Evolutionary conservation across 441 rosid genomes (phyloP).

Genomic region (Omphalea diandra): DNA sequence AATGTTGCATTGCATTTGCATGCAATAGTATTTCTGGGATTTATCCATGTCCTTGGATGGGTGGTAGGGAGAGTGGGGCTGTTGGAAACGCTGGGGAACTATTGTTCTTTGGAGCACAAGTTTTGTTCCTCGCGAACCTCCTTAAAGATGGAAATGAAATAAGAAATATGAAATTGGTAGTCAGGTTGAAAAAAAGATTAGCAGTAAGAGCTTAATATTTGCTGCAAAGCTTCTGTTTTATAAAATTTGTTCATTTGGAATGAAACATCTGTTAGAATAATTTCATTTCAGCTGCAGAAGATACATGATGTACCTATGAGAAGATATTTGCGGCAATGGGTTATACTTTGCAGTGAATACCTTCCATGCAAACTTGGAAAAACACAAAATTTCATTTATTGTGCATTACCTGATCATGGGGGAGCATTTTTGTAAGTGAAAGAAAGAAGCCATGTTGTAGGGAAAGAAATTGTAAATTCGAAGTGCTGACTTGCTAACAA

Average conservation of each 20-base stretch:
- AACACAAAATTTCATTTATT: neutral
- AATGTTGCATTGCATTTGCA: too few relatives aligned
- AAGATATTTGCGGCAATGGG: neutral
- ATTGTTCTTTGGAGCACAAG: neutral
- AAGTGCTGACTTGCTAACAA: neutral
- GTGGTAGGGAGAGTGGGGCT: neutral
- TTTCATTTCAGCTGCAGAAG: neutral
- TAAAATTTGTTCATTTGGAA: neutral
- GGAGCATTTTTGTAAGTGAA: neutral
- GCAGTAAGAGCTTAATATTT: neutral
- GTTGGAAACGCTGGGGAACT: neutral
- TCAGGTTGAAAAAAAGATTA: neutral
- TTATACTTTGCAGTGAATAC: neutral
- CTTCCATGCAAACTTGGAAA: neutral
- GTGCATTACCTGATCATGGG: neutral
- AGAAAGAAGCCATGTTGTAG: neutral
- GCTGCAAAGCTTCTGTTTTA: neutral
- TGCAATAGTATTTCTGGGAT: neutral
- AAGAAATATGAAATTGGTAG: neutral
- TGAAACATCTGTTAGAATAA: neutral
- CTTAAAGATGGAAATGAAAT: neutral
- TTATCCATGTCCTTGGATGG: neutral
- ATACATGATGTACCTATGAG: neutral
- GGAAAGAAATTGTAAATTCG: neutral
- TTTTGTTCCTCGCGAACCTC: neutral